Evolutionary conservation across 176 grass and related monocot species (phyloP), one percentile per base, ranked within the genome.

Genomic region (Lolium rigidum): DNA sequence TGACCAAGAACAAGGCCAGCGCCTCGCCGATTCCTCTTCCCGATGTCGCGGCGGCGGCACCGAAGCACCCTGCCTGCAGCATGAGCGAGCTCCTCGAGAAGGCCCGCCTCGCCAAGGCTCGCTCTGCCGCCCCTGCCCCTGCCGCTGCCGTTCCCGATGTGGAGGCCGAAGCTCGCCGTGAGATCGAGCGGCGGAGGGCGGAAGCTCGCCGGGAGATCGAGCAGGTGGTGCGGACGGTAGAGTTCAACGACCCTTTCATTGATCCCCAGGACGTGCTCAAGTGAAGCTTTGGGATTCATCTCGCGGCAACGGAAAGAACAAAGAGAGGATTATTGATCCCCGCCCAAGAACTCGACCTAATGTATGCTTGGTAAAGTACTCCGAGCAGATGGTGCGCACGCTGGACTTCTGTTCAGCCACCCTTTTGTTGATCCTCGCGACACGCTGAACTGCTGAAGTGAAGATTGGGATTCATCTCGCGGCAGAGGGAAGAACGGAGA

Each of bases 231-330:
- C 63, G 7, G 37, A 86, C 84, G 1, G 74, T 79, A 37, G 84
- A 86, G 63, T 86, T 86, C 63, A 86, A 86, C 37, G 21, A 85
- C 0, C 62, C 83, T 7, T 86, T 47, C 63, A 26, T 85, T 39
- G 64, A 41, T 78, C 14, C 13, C 9, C 5, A 9, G 83, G 83
- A 77, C 31, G 60, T 26, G 2, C 5, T 85, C 59, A 54, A 38
- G 72, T 77, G 83, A 67, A 21, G 76, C 22, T 25, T 41, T 51
- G 22, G 46, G 13, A 16, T 51, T 50, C 73, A 76, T 11, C 13
- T 31, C 72, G 72, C 2, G 0, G 72, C 72, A 75, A 13, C 15
- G 46, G 5, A 15, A 17, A 28, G 22, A 28, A 51, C 72, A 9
- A 28, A 39, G 66, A 39, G 7, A 65, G 24, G 67, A 44, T 71